A percentile compares a stretch with the other conserved stretches of the same genome.
Conservation (phyloP, 129 eudicot species). For the Tagetes patula region DNA sequence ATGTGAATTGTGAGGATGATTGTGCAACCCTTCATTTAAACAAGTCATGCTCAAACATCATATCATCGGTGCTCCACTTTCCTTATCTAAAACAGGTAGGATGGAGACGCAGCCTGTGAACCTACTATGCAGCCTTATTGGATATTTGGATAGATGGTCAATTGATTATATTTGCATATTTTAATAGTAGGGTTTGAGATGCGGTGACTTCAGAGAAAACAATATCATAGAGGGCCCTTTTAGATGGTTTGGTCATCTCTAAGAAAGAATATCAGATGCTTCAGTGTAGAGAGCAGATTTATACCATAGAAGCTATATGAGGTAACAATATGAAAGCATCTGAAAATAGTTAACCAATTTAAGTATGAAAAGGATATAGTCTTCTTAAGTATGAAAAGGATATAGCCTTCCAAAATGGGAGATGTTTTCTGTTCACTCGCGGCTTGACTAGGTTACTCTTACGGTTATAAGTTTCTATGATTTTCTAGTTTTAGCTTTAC, state of each 20-base stretch:
- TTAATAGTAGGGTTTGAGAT: neutral
- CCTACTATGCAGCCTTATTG: conserved; percentile 10
- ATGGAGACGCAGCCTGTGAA: conserved; percentile 5
- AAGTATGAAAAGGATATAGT: neutral
- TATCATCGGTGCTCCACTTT: neutral
- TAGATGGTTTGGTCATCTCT: conserved; percentile 10
- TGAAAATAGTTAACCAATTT: neutral
- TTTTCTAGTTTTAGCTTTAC: conserved; percentile 3
- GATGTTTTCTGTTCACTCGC: neutral
- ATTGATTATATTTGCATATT: neutral
- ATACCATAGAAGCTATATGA: conserved; percentile 6
- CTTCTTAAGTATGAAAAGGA: neutral
- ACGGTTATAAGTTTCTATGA: neutral
- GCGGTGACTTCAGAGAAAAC: neutral
- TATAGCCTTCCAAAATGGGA: neutral
- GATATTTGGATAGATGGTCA: conserved; percentile 4
- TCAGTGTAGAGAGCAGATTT: neutral
- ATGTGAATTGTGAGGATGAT: conserved; percentile 9
- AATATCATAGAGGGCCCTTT: conserved; percentile 8
- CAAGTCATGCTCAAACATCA: neutral
- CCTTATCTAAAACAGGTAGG: conserved; percentile 7
- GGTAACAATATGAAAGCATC: neutral
- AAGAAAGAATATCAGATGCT: neutral
- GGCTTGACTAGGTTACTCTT: neutral
- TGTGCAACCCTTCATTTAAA: conserved; percentile 6